Evolutionary conservation across 2,329 filamentous ascomycete genomes (phyloP), one percentile per base, ranked within the genome.

Genomic region (Clonostachys rosea): DNA sequence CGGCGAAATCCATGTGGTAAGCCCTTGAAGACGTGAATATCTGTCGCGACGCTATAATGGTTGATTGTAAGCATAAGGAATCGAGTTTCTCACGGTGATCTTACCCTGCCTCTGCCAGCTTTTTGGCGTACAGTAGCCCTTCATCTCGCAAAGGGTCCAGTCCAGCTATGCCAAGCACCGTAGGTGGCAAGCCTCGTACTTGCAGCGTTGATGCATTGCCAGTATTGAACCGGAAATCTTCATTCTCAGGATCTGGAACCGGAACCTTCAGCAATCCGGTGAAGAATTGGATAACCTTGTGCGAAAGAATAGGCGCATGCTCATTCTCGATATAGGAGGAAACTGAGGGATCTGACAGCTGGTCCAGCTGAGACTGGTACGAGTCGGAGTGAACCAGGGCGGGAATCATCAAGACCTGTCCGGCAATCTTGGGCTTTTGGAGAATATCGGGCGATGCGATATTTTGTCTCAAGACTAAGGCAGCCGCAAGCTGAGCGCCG

Each of bases 391-490:
- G 55, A 37, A 62, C 47, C 6, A 79, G 42, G 5, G 64, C 68
- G 0, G 76, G 74, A 11, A 78, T 77, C 63, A 75, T 73, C 3
- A 79, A 54, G 0, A 79, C 62, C 50, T 80, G 77, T 0, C 79
- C 79, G 0, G 69, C 67, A 45, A 79, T 60, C 1, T 59, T 52
- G 45, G 52, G 65, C 2, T 49, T 43, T 0, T 44, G 48, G 1
- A 53, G 53, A 0, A 53, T 39, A 56, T 59, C 1, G 65, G 55
- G 39, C 68, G 62, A 30, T 2, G 24, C 24, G 24, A 30, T 6
- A 53, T 73, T 69, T 39, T 69, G 64, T 3, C 24, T 42, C 10
- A 67, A 52, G 0, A 61, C 54, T n/a, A 77, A 52, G 33, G 34
- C 66, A 0, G 71, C 70, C 1, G 72, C 59, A 3, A 79, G 49